Conservation (phyloP, 2,329 filamentous ascomycete species). For the Immersiporthe knoxdaviesiana region DNA sequence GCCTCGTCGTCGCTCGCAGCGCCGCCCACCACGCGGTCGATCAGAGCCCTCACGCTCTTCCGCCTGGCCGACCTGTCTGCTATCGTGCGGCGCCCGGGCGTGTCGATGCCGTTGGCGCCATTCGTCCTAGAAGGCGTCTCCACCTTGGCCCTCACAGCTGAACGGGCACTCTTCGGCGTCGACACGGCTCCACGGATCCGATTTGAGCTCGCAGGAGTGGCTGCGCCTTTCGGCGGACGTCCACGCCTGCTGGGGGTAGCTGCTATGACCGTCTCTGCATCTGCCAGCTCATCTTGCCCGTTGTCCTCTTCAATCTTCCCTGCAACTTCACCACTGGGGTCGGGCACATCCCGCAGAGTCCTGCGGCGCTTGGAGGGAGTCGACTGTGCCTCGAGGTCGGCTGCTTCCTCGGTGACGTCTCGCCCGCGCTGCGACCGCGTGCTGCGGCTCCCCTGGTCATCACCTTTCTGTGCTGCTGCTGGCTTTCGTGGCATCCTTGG, state of each 20-base stretch:
- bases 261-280: constrained; percentile 36
- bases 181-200: constrained; percentile 37
- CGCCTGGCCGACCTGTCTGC: constrained; percentile 84
- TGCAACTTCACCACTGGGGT: not conserved
- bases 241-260: constrained; percentile 38
- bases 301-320: constrained; percentile 27
- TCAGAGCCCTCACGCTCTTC: constrained; percentile 79
- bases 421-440: constrained; percentile 6
- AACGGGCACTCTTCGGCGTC: constrained; percentile 38
- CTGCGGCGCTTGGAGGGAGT: constrained; percentile 19
- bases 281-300: constrained; percentile 26
- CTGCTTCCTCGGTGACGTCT: not conserved
- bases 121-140: constrained; percentile 46
- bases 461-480: not conserved
- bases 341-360: not conserved
- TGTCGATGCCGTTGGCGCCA: constrained; percentile 46
- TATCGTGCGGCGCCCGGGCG: constrained; percentile 68
- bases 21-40: constrained; percentile 70
- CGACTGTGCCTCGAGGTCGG: not conserved
- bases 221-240: constrained; percentile 33
- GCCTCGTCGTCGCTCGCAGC: constrained; percentile 72
- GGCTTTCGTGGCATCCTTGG: constrained; percentile 3
- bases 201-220: constrained; percentile 21
- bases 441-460: constrained; percentile 4
- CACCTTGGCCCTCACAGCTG: constrained; percentile 39